Evolutionary conservation across 208 protist species (phyloP), one percentile per base, ranked within the genome.

Genomic region (Phytomonas sp.): DNA sequence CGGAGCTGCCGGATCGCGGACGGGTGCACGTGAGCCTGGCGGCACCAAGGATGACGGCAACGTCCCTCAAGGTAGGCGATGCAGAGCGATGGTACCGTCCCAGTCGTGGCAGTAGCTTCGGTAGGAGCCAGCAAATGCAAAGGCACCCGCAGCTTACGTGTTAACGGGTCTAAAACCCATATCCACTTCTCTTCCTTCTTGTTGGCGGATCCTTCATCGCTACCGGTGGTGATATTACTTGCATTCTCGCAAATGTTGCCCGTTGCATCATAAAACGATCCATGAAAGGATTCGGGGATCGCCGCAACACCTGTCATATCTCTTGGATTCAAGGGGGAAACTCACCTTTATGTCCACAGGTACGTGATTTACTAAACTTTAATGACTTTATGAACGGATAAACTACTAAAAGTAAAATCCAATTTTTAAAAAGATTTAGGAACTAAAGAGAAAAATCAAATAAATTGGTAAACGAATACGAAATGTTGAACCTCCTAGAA

Each of bases 111-210:
- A n/a, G 90, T 95, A 34, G 90, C 90, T 64, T 93, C 84, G n/a
- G 90, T 93, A 31, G 81, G 85, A 3, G 84, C 78, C 9, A 95
- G 76, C 51, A 91, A 74, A 68, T 86, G 78, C 37, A 89, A 33
- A 17, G 90, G 90, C 33, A 95, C 90, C 11, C 87, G 85, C 60
- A 95, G 74, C 67, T 95, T 95, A 32, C 90, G 83, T 6, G 90
- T 93, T 77, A 92, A 79, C 2, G 90, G 90, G 69, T 95, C 90
- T 17, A 95, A 76, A 53, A 95, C 90, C 88, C 90, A 95, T 64
- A 95, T 92, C 82, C 85, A 95, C 74, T 87, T 84, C 23, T 85
- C 74, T 23, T 81, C 77, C 3, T 88, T 72, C 67, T 83, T 78
- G 33, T 81, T 75, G 20, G 28, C 23, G 15, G 28, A 32, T 0